phyloP scores from a whole-genome alignment of 768 basidiomycete genomes.

The Mycena galericulata region DNA sequence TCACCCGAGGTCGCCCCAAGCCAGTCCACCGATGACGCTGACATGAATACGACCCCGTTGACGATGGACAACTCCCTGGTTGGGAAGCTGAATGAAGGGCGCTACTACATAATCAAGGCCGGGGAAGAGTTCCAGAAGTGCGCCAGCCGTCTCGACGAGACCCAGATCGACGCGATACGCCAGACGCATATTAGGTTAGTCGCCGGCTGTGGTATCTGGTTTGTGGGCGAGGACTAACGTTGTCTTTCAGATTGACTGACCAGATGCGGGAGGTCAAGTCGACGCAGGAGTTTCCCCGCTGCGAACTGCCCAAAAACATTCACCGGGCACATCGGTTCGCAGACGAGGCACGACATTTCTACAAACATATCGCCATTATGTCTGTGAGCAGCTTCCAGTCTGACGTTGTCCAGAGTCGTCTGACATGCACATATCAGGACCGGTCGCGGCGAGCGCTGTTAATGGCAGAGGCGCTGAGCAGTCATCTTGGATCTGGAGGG shows the following conservation, averaged over 20 bases:
- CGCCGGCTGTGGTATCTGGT: background rate
- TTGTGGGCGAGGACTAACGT: background rate
- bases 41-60: background rate
- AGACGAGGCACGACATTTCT: conserved; percentile 19
- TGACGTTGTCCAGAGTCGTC: background rate
- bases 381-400: background rate
- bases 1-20: background rate
- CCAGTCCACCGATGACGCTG: conserved; percentile 3
- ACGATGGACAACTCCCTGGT: conserved; percentile 17
- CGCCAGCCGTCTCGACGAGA: conserved; percentile 8
- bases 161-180: conserved; percentile 19
- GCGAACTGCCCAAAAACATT: conserved; percentile 22
- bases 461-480: background rate
- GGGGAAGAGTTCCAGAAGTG: conserved; percentile 29
- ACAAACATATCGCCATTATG: conserved; percentile 20
- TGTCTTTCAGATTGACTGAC: conserved; percentile 11
- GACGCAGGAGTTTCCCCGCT: conserved; percentile 16
- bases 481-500: background rate
- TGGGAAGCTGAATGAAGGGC: conserved; percentile 21
- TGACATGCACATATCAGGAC: conserved; percentile 4
- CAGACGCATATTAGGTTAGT: conserved; percentile 23
- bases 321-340: conserved; percentile 22
- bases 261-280: conserved; percentile 18
- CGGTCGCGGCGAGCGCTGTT: conserved; percentile 11
- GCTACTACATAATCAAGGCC: conserved; percentile 18